Evolutionary conservation across 352 stramenopile species (phyloP).

Genomic region (Phytophthora pisi): DNA sequence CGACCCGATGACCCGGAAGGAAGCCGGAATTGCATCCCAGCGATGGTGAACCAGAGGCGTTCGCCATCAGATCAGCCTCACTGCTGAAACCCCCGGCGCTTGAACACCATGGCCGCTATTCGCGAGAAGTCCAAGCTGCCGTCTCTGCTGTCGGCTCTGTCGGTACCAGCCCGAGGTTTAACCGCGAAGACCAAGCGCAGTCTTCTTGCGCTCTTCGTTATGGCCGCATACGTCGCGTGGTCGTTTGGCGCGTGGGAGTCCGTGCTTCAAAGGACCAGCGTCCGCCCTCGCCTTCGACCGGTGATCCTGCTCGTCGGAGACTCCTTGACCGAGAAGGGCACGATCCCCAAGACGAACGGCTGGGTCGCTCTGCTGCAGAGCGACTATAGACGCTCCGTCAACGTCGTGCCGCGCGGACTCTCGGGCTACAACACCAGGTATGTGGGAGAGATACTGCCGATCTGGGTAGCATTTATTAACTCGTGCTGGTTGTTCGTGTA

Average conservation of each 20-base stretch:
- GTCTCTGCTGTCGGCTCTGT: background rate
- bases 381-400: conserved; percentile 53
- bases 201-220: conserved; percentile 3
- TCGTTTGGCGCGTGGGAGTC: conserved; percentile 24
- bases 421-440: conserved; percentile 60
- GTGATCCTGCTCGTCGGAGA: conserved; percentile 62
- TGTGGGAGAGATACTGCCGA: background rate
- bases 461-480: background rate
- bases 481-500: background rate
- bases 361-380: conserved; percentile 54
- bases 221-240: conserved; percentile 27
- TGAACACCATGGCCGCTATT: conserved; percentile 1
- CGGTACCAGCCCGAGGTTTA: background rate
- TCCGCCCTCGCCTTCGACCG: conserved; percentile 26
- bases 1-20: background rate
- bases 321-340: conserved; percentile 66
- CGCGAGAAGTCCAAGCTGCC: conserved; percentile 5
- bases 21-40: background rate
- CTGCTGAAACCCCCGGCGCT: conserved; percentile 7
- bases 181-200: conserved; percentile 11
- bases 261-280: conserved; percentile 15
- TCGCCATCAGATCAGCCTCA: background rate
- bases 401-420: conserved; percentile 65
- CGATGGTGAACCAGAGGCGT: conserved; percentile 20
- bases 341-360: conserved; percentile 32